Base-by-base conservation (phyloP, 495 filamentous ascomycete genomes). In the Bacidia gigantensis region DNA sequence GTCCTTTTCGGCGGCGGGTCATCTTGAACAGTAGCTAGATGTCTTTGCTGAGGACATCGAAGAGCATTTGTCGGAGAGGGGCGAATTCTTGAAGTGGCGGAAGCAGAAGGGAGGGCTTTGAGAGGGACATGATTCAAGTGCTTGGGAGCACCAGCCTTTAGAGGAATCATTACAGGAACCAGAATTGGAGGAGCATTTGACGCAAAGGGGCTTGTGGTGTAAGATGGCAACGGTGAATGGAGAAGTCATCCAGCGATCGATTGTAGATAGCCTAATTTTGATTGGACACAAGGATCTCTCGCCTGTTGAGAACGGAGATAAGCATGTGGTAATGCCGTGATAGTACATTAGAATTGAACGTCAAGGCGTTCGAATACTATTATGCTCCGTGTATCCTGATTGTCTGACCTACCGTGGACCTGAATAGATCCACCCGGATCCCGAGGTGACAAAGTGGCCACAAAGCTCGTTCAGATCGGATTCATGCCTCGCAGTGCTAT, bases 11-110 rank as follows among this genome's bases (percentile, higher is more conserved):
- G 77, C 52, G 74, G 75, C 52, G 81, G 73, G 53, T 72, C 77
- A 70, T 98, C 89, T 68, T 89, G 83, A 60, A 94, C 89, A 39
- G 88, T 93, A 59, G 92, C 92, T 68, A 97, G 82, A 52, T 72
- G 74, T 64, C 82, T 76, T 62, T 62, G 67, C 65, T 81, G 78
- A 60, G 69, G 66, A 52, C 59, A 65, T 62, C 72, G 66, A 53
- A 67, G 48, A 49, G 46, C 21, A 53, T 41, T 40, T 54, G 54
- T 12, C 47, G 26, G 46, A 3, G 46, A n/a, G 56, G 43, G 20
- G 47, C 32, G 46, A 46, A 66, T 49, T 54, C 68, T 61, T 14
- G 69, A 56, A 52, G 66, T 64, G 50, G 63, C 56, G 32, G 67
- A 50, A 43, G 66, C 63, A 35, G 66, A 65, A 46, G 79, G 74